phyloP scores from a whole-genome alignment of 2,329 filamentous ascomycete species.

The Lachnellula occidentalis region DNA sequence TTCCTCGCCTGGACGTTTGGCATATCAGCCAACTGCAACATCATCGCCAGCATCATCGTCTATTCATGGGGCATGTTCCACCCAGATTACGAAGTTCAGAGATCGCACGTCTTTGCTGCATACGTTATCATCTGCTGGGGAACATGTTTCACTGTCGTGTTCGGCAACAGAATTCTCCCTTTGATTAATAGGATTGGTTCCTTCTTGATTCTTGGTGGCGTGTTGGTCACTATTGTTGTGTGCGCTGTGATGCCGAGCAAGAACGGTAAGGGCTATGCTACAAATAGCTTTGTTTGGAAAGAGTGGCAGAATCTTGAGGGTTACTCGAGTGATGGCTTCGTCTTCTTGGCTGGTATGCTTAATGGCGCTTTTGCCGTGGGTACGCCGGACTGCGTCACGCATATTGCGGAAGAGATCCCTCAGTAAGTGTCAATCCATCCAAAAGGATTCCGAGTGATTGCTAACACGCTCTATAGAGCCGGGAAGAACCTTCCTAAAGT shows the following conservation, averaged over 20 bases:
- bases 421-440: too few species aligned
- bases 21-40: too few species aligned
- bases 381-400: slow-evolving; percentile 58
- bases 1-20: too few species aligned
- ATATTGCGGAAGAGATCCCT: slow-evolving; percentile 60
- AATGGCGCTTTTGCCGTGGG: slow-evolving; percentile 67
- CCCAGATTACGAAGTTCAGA: too few species aligned
- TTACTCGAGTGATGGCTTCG: slow-evolving; percentile 46
- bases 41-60: too few species aligned
- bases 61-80: too few species aligned
- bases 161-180: slow-evolving; percentile 49
- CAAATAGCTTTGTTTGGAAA: slow-evolving; percentile 38
- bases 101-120: too few species aligned
- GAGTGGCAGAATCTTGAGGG: slow-evolving; percentile 34
- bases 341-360: slow-evolving; percentile 54
- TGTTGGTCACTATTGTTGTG: slow-evolving; percentile 41
- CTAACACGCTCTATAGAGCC: slow-evolving; percentile 27
- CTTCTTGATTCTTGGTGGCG: slow-evolving; percentile 46
- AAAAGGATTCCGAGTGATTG: too few species aligned
- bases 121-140: slow-evolving; percentile 31
- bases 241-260: slow-evolving; percentile 47
- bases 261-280: slow-evolving; percentile 36
- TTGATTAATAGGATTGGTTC: slow-evolving; percentile 49
- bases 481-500: slow-evolving; percentile 48
- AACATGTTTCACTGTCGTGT: slow-evolving; percentile 45